Percentiles rank a stretch among this genome's conserved stretches.
Conservation (phyloP, 2,329 filamentous ascomycete species). For the Verticillium klebahnii region DNA sequence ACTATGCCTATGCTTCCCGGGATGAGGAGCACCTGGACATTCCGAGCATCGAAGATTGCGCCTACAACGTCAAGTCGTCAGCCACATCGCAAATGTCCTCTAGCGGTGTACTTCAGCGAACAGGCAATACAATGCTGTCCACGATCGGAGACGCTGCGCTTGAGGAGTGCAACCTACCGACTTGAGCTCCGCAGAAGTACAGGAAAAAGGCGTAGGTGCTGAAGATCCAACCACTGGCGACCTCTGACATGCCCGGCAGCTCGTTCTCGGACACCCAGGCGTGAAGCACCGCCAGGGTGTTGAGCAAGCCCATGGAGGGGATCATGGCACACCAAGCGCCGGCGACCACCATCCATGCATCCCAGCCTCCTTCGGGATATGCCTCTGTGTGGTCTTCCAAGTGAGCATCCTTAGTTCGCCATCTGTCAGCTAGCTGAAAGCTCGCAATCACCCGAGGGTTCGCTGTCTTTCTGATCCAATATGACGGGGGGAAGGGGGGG, state of each 20-base stretch:
- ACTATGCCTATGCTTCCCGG: conserved; percentile 53
- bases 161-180: conserved; percentile 30
- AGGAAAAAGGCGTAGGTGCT: conserved; percentile 65
- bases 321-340: conserved; percentile 64
- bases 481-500: no score
- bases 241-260: conserved; percentile 51
- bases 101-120: neutral
- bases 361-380: conserved; percentile 65
- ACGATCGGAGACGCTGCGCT: neutral
- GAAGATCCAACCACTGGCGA: conserved; percentile 68
- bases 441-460: no score
- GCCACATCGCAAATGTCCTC: neutral
- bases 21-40: conserved; percentile 54
- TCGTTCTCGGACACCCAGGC: conserved; percentile 63
- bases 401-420: neutral
- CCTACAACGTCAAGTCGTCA: conserved; percentile 21
- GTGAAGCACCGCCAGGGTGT: conserved; percentile 62
- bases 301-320: conserved; percentile 62
- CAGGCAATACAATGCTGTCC: no score
- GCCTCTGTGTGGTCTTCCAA: neutral
- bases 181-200: conserved; percentile 70
- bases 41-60: conserved; percentile 65
- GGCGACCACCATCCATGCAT: conserved; percentile 67
- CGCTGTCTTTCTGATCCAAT: no score
- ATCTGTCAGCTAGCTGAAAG: neutral